Percentiles rank a stretch among this genome's conserved stretches.
phyloP scores from a whole-genome alignment of 1,284 basidiomycete genomes.

The Ustilago tritici region DNA sequence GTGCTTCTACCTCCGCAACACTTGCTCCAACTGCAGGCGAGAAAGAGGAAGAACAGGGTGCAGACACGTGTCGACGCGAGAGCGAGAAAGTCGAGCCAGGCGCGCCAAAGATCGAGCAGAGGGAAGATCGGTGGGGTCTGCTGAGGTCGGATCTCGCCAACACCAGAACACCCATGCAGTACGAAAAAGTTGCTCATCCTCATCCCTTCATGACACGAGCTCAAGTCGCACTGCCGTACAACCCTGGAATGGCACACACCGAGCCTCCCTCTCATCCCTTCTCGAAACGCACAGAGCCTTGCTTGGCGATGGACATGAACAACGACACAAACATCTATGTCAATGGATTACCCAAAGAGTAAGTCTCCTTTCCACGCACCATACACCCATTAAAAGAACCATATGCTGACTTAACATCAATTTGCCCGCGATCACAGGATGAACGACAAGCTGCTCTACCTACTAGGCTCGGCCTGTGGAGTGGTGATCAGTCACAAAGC shows the following conservation, averaged over 20 bases:
- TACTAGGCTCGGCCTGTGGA: slow-evolving; percentile 58
- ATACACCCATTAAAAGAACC: background rate
- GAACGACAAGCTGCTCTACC: slow-evolving; percentile 53
- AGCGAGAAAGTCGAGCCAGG: background rate
- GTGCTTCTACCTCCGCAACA: slow-evolving; percentile 32
- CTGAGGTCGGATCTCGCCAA: slow-evolving; percentile 6
- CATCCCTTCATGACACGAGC: background rate
- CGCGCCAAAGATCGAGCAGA: slow-evolving; percentile 21
- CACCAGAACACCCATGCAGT: background rate
- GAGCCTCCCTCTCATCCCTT: slow-evolving; percentile 1
- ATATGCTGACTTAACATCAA: background rate
- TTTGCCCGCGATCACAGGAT: slow-evolving; percentile 25
- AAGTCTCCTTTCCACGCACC: slow-evolving; percentile 13
- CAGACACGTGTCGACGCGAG: background rate
- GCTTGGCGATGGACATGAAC: slow-evolving; percentile 15
- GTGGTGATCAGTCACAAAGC: slow-evolving; percentile 64
- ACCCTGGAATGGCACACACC: background rate
- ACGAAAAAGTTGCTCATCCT: background rate
- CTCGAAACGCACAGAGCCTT: slow-evolving; percentile 6
- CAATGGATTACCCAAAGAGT: slow-evolving; percentile 56
- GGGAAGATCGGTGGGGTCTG: slow-evolving; percentile 20
- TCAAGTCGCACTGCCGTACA: background rate
- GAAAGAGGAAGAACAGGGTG: slow-evolving; percentile 14
- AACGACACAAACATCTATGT: slow-evolving; percentile 59
- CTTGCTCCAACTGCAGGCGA: slow-evolving; percentile 13